A percentile compares a stretch with the other conserved stretches of the same genome.
Conservation (phyloP, 495 filamentous ascomycete genomes). For the Penicillium desertorum region DNA sequence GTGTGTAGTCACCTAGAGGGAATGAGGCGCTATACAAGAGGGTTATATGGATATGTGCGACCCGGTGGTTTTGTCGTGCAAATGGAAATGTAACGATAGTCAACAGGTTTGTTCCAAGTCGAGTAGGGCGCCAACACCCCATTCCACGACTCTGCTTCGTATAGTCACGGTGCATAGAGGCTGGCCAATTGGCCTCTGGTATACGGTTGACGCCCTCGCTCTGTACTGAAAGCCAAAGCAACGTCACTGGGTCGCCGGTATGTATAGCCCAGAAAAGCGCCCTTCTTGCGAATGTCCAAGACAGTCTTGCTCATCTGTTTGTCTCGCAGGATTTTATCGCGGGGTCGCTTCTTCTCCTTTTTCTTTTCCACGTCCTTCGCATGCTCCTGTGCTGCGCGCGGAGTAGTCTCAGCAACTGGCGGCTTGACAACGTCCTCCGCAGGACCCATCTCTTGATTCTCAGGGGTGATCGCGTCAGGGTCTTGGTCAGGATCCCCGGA, state of each 20-base stretch:
- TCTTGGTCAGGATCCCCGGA: slow-evolving; percentile 16
- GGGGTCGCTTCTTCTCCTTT: slow-evolving; percentile 67
- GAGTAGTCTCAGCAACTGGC: neutral
- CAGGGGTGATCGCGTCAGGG: slow-evolving; percentile 17
- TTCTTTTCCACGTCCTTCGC: slow-evolving; percentile 27
- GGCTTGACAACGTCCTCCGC: neutral
- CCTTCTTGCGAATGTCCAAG: slow-evolving; percentile 74
- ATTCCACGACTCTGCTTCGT: neutral
- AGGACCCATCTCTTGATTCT: slow-evolving; percentile 5
- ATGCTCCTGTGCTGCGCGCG: slow-evolving; percentile 10
- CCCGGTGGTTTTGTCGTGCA: neutral
- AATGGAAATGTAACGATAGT: neutral
- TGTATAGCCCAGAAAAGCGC: slow-evolving; percentile 88
- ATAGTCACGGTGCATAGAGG: slow-evolving; percentile 28
- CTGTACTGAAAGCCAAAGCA: slow-evolving; percentile 32
- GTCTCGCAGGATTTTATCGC: slow-evolving; percentile 80
- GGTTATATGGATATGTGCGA: slow-evolving; percentile 4
- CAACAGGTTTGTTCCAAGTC: neutral
- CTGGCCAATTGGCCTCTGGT: slow-evolving; percentile 29
- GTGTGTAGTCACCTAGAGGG: neutral
- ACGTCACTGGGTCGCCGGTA: slow-evolving; percentile 61
- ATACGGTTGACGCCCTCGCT: slow-evolving; percentile 33
- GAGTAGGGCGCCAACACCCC: neutral
- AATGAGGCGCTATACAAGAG: neutral
- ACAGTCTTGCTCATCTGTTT: slow-evolving; percentile 57